Evolutionary conservation across 768 basidiomycete species (phyloP), one percentile per base, ranked within the genome.

Genomic region (Pulveroboletus sp.): DNA sequence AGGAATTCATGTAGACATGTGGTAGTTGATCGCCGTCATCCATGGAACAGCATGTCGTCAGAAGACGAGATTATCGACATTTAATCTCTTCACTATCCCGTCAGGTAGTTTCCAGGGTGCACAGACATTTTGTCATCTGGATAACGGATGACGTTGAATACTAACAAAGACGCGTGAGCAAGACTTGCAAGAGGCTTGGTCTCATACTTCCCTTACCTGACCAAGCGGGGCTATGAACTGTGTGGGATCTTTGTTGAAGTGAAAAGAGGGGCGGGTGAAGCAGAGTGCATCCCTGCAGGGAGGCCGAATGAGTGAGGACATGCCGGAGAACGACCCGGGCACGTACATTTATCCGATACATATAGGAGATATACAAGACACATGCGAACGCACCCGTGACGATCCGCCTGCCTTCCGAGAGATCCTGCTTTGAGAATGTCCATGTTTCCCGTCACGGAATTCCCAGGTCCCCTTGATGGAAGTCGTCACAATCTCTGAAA

Each of bases 401-500:
- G 31, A 69, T 40, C 11, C 39, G 43, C 37, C 62, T 66, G 51
- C 57, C 52, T 15, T 53, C 47, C 14, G 68, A 39, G 3, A 26
- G 21, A 1, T 43, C 21, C 21, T 6, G 54, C 54, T n/a, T 56
- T 10, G 12, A 55, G 50, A 5, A 57, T 21, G 21, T 44, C 66
- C 66, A 3, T 61, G 60, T 43, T 49, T 57, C 8, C 40, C 21
- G 21, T 21, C 21, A 21, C 21, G 21, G 21, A 21, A 21, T 21
- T 21, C 36, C 67, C 67, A 69, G 14, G 54, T 50, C 8, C 64
- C 63, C 28, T 59, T 66, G 47, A 68, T 55, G 27, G 66, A 58
- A 8, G 68, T 62, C 5, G 63, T 37, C 0, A 52, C 60, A 14
- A 66, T 26, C 6, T 51, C 56, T 14, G 58, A 36, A n/a, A 55